Evolutionary conservation across 177 flowering plant genomes (phyloP).

Genomic region (Vitis hybrid): DNA sequence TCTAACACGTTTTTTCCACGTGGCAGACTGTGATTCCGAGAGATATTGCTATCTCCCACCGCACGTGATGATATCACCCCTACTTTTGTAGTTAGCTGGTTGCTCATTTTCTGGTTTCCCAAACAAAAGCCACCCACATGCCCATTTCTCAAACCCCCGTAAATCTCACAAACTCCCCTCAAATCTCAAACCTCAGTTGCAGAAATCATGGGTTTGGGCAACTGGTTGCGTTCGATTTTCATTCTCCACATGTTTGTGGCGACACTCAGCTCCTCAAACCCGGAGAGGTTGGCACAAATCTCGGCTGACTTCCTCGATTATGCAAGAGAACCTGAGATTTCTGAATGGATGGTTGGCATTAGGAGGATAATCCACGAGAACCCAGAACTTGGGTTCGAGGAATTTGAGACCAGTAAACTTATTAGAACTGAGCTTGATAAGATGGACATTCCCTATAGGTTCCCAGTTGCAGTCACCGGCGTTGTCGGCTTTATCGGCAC

Average conservation of each 20-base stretch:
- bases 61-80: too few relatives aligned
- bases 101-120: too few relatives aligned
- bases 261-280: conserved; percentile 4
- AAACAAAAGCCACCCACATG: too few relatives aligned
- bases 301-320: conserved; percentile 19
- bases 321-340: conserved; percentile 32
- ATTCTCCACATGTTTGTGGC: neutral
- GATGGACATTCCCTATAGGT: conserved; percentile 33
- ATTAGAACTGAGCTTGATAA: conserved; percentile 43
- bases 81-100: too few relatives aligned
- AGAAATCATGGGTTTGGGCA: conserved; percentile 1
- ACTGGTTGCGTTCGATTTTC: conserved; percentile 7
- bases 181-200: too few relatives aligned
- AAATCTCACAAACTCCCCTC: too few relatives aligned
- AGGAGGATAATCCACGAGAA: conserved; percentile 50
- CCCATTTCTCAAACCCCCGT: too few relatives aligned
- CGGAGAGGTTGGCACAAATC: conserved; percentile 14
- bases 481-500: conserved; percentile 47
- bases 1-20: too few relatives aligned
- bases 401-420: conserved; percentile 48
- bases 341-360: conserved; percentile 37
- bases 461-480: conserved; percentile 51
- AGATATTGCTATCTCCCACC: too few relatives aligned
- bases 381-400: conserved; percentile 55
- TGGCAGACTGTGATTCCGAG: too few relatives aligned